These are phyloP conservation scores for Melampsora medusae DNA, from an alignment of 1,284 basidiomycete species.

Conservation along the genomic window DNA sequence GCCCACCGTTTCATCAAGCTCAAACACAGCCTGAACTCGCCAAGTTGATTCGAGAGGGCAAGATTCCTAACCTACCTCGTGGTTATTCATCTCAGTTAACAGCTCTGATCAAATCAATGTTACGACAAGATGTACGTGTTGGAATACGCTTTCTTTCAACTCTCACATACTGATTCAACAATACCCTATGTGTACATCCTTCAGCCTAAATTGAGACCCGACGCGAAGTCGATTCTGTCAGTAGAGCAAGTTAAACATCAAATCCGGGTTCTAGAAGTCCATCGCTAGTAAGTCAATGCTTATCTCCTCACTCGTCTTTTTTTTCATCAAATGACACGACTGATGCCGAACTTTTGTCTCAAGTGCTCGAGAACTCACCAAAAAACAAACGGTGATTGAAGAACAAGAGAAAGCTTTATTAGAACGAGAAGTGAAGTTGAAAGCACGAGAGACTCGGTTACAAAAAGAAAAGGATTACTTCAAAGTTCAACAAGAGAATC, in stretches of 20 bases:
- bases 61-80: conserved; percentile 78
- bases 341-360: background rate
- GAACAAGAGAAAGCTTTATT: conserved; percentile 51
- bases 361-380: conserved; percentile 22
- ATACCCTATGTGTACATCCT: background rate
- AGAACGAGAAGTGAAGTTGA: conserved; percentile 62
- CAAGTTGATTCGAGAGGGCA: conserved; percentile 75
- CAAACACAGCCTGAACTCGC: conserved; percentile 80
- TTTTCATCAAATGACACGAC: background rate
- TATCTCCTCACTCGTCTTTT: background rate
- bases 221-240: conserved; percentile 49
- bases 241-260: conserved; percentile 52
- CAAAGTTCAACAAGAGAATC: conserved; percentile 43
- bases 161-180: background rate
- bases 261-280: conserved; percentile 43
- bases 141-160: background rate
- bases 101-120: conserved; percentile 77
- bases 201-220: conserved; percentile 51
- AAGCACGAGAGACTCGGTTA: conserved; percentile 63
- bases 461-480: conserved; percentile 56
- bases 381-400: conserved; percentile 66
- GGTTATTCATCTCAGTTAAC: conserved; percentile 72
- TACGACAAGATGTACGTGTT: conserved; percentile 71
- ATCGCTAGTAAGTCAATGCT: conserved; percentile 37
- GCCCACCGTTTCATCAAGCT: conserved; percentile 83